These are phyloP conservation scores for Nitzschia palea DNA, from an alignment of 108 stramenopile genomes.

Conservation along the genomic window DNA sequence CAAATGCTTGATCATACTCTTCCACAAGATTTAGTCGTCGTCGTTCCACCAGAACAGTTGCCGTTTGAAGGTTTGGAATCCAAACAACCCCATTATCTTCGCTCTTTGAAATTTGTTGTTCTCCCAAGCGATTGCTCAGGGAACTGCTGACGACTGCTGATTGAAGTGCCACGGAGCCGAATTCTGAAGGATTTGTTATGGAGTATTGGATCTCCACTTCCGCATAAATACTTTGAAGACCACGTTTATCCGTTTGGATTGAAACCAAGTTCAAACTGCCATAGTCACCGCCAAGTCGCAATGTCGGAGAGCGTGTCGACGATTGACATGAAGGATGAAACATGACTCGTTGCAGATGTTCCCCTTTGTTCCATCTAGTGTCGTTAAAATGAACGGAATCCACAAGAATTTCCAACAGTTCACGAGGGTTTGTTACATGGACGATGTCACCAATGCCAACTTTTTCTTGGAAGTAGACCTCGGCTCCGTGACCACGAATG, in stretches of 20 bases:
- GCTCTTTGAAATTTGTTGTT: background rate
- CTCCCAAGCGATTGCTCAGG: background rate
- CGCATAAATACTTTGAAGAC: conserved; percentile 5
- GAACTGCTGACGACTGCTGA: conserved; percentile 7
- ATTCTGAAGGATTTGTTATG: background rate
- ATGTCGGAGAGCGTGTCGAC: background rate
- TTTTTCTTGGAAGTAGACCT: background rate
- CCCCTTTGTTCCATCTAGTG: background rate
- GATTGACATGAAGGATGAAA: background rate
- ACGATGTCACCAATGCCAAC: background rate
- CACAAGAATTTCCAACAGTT: background rate
- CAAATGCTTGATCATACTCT: background rate
- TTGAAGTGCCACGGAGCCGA: background rate
- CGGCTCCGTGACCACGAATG: background rate
- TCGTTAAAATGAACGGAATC: background rate
- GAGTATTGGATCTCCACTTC: background rate
- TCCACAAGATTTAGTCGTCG: background rate
- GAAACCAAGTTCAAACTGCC: conserved; percentile 1
- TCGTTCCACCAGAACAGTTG: background rate
- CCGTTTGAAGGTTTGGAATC: background rate
- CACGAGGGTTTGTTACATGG: background rate
- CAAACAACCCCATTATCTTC: background rate
- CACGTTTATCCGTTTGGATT: background rate
- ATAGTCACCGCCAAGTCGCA: background rate
- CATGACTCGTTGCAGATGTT: background rate